Evolutionary conservation across 2,329 filamentous ascomycete genomes (phyloP), one percentile per base, ranked within the genome.

Genomic region (Myrmaecium sp.): DNA sequence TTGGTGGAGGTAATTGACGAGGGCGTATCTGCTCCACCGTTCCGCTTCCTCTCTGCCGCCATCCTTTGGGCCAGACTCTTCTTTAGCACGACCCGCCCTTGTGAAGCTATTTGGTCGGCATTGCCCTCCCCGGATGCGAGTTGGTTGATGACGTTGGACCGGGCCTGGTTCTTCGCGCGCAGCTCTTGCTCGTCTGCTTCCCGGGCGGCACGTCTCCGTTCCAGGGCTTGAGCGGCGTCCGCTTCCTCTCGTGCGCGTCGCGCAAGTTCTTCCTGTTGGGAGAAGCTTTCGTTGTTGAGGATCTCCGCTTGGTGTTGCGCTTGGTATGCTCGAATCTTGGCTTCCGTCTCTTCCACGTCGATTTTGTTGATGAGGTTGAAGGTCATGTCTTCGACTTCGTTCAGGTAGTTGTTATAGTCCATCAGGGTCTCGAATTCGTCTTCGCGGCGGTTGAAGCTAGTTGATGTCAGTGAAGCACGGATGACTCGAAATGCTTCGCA

Each of bases 391-490:
- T 98, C 89, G 20, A 93, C 81, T 44, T 80, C 74, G 53, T 95
- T 82, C 8, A 98, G 70, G 56, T 95, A 94, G 51, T 94, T 75
- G 55, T 98, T 94, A 60, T 75, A 98, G 45, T 74, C 77, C 22
- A 69, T 59, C 32, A 93, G 63, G 2, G 69, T 72, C 51, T 91
- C 78, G 43, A 98, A 98, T 49, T 98, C 89, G 35, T 89, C 80
- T 55, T 93, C 76, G 11, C 70, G 63, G 42, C 81, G 76, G 57
- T 95, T 94, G 52, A 95, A 86, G 6, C 86, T 78, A 18, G 9
- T 21, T 25, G 16, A 14, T 16, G 5, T 18, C 26, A 5, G 11
- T 25, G 17, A 13, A 9, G 10, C 6, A 25, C 15, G n/a, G 5
- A 9, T 16, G 13, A 12, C n/a, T n/a, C n/a, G n/a, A n/a, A n/a